phyloP scores from a whole-genome alignment of 768 basidiomycete species.

The Cyclocybe cylindracea region DNA sequence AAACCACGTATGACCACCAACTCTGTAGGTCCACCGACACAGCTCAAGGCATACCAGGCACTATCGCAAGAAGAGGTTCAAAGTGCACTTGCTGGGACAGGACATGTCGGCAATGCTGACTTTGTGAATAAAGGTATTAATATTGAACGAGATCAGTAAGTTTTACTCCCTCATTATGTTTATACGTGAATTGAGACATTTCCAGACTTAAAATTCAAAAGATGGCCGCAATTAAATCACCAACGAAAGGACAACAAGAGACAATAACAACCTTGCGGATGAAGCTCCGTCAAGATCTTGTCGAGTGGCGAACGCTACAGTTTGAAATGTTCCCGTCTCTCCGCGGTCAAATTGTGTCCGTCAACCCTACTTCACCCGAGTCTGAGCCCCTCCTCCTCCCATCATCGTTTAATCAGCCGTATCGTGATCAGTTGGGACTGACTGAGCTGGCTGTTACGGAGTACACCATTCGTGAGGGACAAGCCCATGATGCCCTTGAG shows the following conservation, averaged over 20 bases:
- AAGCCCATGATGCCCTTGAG: conserved; percentile 26
- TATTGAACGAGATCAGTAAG: conserved; percentile 15
- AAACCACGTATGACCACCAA: no score
- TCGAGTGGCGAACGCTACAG: no score
- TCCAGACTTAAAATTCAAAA: not conserved
- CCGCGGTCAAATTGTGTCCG: no score
- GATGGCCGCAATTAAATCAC: no score
- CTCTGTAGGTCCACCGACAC: conserved; percentile 1
- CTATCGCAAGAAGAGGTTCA: conserved; percentile 3
- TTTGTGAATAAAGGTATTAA: conserved; percentile 15
- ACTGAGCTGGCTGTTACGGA: conserved; percentile 10
- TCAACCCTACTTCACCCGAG: conserved; percentile 10
- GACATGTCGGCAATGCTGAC: conserved; percentile 4
- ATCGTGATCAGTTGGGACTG: conserved; percentile 5
- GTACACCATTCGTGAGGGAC: conserved; percentile 23
- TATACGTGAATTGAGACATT: no score
- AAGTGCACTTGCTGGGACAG: not conserved
- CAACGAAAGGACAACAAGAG: no score
- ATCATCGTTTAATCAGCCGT: conserved; percentile 9
- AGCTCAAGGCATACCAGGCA: not conserved
- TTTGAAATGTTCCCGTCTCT: no score
- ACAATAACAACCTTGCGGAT: no score
- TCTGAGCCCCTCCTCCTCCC: conserved; percentile 16
- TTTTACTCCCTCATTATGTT: no score
- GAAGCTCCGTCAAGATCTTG: no score